Evolutionary conservation across 169 alveolate genomes (phyloP), one percentile per base, ranked within the genome.

Genomic region (Gregarina niphandrodes): DNA sequence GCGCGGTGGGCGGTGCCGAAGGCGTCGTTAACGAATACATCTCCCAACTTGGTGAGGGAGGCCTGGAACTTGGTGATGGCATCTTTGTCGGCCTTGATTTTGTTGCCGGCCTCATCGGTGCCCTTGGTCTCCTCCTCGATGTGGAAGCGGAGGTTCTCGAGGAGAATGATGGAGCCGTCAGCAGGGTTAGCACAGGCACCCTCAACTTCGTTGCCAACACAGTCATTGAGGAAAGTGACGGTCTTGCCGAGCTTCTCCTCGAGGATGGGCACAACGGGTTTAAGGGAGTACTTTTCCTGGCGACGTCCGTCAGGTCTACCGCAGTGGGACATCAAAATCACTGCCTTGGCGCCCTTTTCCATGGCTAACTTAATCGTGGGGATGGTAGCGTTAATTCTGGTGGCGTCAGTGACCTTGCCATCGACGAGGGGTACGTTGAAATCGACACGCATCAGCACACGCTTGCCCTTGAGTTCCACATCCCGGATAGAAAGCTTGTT

Each of bases 1-100:
- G 97, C 95, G 43, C 98, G 75, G 48, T 90, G 98, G 9, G 95
- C 93, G 11, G 97, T 82, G 5, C 97, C 98, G 51, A 90, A 90
- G 16, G 98, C 97, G 59, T 89, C 97, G 59, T 89, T 89, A 16
- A 89, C 83, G 69, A 59, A 89, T 7, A 89, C 36, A 42, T 90
- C 97, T 15, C 93, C 96, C 24, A 80, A 68, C 28, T 54, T 26
- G 13, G 91, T 79, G 31, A 86, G 67, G 20, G 64, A 42, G 36
- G 61, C 70, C 53, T 94, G 73, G 74, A 87, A 84, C 29, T 37
- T 57, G 28, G 51, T 70, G 20, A 85, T 36, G 38, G 36, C 24
- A 35, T 44, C 52, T 0, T 22, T 18, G 9, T 45, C 66, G 11
- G 66, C 77, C 44, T 76, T 81, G 15, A 79, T 71, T 55, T 77